phyloP scores from a whole-genome alignment of 148 eudicot genomes.

The Chenopodium berlandieri region DNA sequence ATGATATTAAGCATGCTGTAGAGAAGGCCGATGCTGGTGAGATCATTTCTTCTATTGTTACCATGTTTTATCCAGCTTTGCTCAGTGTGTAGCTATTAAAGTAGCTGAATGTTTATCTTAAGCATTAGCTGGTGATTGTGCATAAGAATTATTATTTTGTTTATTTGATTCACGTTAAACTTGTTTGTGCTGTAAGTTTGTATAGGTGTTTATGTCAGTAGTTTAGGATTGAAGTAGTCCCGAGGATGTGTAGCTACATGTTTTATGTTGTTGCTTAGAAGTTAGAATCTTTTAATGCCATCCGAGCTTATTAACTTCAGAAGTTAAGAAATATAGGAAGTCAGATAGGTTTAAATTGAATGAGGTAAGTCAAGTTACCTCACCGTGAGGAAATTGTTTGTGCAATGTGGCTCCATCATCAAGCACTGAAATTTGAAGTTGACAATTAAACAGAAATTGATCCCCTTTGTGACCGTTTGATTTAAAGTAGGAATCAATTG shows the following conservation, averaged over 20 bases:
- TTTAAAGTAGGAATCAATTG: too few relatives aligned
- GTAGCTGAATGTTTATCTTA: not conserved
- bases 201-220: not conserved
- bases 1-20: not conserved
- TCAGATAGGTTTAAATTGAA: not conserved
- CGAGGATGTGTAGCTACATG: not conserved
- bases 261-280: not conserved
- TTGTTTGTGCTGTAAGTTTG: not conserved
- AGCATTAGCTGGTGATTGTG: not conserved
- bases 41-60: slow-evolving; percentile 12
- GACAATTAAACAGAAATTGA: too few relatives aligned
- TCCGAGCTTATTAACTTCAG: not conserved
- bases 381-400: not conserved
- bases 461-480: too few relatives aligned
- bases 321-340: not conserved
- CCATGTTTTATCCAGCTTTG: not conserved
- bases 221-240: not conserved
- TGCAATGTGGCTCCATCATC: not conserved
- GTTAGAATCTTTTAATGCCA: not conserved
- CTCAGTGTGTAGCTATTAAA: not conserved
- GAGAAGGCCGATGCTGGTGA: slow-evolving; percentile 37
- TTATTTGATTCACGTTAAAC: not conserved
- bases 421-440: not conserved
- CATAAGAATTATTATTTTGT: not conserved
- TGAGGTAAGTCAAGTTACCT: not conserved